phyloP scores from a whole-genome alignment of 768 basidiomycete genomes.

The Hydnomerulius pinastri region DNA sequence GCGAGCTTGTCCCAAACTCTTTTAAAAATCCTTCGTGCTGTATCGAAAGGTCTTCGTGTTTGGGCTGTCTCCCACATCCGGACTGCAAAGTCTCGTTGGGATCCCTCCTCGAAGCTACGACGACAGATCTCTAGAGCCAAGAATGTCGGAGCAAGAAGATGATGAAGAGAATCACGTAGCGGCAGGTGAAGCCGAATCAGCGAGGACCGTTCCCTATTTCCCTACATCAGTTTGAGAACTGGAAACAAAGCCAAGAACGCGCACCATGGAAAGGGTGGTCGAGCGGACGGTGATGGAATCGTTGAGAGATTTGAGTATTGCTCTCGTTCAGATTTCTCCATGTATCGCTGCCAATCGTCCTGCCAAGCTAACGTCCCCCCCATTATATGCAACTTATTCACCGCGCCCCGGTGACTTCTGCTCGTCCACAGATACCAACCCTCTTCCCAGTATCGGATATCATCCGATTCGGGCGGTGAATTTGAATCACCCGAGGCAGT shows the following conservation, averaged over 20 bases:
- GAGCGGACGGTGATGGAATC: constrained; percentile 22
- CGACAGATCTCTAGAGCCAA: constrained; percentile 52
- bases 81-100: constrained; percentile 55
- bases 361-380: constrained; percentile 52
- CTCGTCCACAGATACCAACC: constrained; percentile 78
- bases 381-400: constrained; percentile 64
- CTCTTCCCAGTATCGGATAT: constrained; percentile 66
- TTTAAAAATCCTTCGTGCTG: constrained; percentile 41
- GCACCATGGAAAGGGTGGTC: constrained; percentile 36
- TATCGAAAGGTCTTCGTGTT: constrained; percentile 57
- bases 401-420: constrained; percentile 49
- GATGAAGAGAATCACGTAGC: constrained; percentile 51
- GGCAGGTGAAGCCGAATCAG: constrained; percentile 62
- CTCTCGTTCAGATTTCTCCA: constrained; percentile 50
- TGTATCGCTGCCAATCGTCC: constrained; percentile 39
- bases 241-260: constrained; percentile 27
- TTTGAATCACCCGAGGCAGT: constrained; percentile 12
- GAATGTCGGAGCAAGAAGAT: constrained; percentile 58
- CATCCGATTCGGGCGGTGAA: constrained; percentile 23
- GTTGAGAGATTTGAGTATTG: too few relatives aligned
- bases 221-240: neutral
- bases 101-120: constrained; percentile 57
- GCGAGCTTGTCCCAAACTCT: constrained; percentile 42
- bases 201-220: constrained; percentile 48
- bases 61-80: constrained; percentile 66